Evolutionary conservation across 805 yeast species (phyloP).

Genomic region (Nakazawaea pomicola): DNA sequence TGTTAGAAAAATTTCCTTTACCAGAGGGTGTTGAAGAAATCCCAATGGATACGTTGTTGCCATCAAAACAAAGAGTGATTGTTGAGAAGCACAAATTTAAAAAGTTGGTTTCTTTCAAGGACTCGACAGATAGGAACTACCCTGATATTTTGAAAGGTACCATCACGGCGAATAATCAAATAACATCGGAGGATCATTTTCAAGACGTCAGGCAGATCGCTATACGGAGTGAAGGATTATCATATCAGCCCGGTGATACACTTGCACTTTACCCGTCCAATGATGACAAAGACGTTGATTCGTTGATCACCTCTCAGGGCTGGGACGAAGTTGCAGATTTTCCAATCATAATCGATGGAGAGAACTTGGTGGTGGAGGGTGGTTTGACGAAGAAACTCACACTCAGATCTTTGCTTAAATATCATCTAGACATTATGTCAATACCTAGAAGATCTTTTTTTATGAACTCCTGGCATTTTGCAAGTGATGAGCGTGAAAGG

Average conservation of each 20-base stretch:
- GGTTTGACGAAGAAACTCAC: constrained; percentile 62
- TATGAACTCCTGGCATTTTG: constrained; percentile 67
- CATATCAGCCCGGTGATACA: constrained; percentile 76
- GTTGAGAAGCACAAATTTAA: constrained; percentile 25
- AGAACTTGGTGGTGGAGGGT: constrained; percentile 41
- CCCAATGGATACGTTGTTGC: constrained; percentile 30
- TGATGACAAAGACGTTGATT: constrained; percentile 55
- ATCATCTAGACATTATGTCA: constrained; percentile 77
- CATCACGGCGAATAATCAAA: constrained; percentile 46
- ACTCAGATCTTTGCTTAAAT: constrained; percentile 62
- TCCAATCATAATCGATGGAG: constrained; percentile 36
- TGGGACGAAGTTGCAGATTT: constrained; percentile 73
- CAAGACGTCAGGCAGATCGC: constrained; percentile 79
- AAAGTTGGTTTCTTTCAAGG: constrained; percentile 12
- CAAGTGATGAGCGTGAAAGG: constrained; percentile 65
- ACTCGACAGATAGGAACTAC: constrained; percentile 3
- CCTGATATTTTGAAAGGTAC: constrained; percentile 30
- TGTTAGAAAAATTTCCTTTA: constrained; percentile 30
- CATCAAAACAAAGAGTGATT: constrained; percentile 28
- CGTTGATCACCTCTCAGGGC: constrained; percentile 60
- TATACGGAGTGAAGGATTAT: constrained; percentile 28
- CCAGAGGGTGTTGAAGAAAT: constrained; percentile 26
- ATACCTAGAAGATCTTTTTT: constrained; percentile 86
- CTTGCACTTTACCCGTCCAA: constrained; percentile 74
- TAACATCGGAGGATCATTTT: constrained; percentile 72